Conservation (phyloP, 257 asterid genomes). For the Solanum appendiculatum region DNA sequence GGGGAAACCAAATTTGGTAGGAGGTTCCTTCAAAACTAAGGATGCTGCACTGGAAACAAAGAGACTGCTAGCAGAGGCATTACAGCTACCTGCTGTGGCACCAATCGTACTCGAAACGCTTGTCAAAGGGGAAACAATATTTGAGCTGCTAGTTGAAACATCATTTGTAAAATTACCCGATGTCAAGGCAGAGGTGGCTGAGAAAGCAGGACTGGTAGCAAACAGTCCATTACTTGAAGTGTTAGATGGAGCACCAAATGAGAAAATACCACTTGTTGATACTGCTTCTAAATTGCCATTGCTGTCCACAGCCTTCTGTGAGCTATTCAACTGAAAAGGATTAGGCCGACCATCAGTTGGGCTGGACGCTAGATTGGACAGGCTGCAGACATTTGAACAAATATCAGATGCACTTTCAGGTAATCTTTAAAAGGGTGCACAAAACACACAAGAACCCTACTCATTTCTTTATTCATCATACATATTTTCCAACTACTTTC, state of each 20-base stretch:
- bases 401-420: not conserved
- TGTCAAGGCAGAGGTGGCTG: conserved; percentile 11
- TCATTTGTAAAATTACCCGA: conserved; percentile 18
- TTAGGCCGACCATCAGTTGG: conserved; percentile 12
- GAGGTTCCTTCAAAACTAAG: conserved; percentile 13
- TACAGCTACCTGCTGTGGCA: conserved; percentile 12
- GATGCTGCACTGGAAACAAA: conserved; percentile 27
- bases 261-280: not conserved
- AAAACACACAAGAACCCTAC: not conserved
- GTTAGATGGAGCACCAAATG: not conserved
- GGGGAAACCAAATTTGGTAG: conserved; percentile 27
- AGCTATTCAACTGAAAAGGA: conserved; percentile 20
- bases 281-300: conserved; percentile 30
- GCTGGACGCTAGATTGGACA: conserved; percentile 9
- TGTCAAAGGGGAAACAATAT: conserved; percentile 21
- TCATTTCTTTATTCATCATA: not conserved
- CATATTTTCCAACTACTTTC: not conserved
- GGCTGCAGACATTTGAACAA: conserved; percentile 32
- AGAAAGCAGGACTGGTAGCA: conserved; percentile 12
- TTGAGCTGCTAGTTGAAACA: conserved; percentile 10
- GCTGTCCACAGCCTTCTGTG: conserved; percentile 18
- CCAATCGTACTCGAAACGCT: conserved; percentile 16
- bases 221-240: conserved; percentile 19
- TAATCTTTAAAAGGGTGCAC: not conserved
- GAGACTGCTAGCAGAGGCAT: conserved; percentile 14